These are phyloP conservation scores for Lojkania enalia DNA, from an alignment of 2,329 filamentous ascomycete species.

Conservation along the genomic window DNA sequence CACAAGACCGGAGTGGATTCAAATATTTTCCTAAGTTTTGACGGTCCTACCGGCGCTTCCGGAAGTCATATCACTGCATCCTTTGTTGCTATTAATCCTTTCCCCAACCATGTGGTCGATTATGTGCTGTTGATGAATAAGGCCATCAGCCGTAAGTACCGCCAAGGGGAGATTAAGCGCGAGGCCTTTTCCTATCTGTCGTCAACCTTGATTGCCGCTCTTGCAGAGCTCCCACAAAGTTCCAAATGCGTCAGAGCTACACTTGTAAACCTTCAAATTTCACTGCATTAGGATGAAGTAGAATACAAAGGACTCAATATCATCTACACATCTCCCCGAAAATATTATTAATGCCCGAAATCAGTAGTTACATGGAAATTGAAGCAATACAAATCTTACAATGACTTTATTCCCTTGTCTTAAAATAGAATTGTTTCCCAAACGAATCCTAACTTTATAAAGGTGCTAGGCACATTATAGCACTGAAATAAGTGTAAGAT, in stretches of 20 bases:
- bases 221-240: constrained; percentile 4
- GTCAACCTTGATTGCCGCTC: constrained; percentile 1
- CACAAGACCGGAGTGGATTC: constrained; percentile 2
- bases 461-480: too few species aligned
- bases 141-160: constrained; percentile 3
- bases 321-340: too few species aligned
- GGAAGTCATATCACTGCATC: background rate
- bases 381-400: too few species aligned
- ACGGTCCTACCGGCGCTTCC: background rate
- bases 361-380: too few species aligned
- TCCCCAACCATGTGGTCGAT: constrained; percentile 6
- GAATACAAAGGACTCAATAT: too few species aligned
- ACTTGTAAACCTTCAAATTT: too few species aligned
- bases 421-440: too few species aligned
- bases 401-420: too few species aligned
- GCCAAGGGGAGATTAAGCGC: constrained; percentile 1
- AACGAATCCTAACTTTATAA: too few species aligned
- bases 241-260: constrained; percentile 6
- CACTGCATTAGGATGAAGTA: too few species aligned
- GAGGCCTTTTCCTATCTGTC: constrained; percentile 3
- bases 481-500: too few species aligned
- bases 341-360: too few species aligned
- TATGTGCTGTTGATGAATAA: constrained; percentile 6
- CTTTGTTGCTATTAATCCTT: constrained; percentile 6
- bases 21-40: constrained; percentile 1